These are phyloP conservation scores for Plasmodium falciparum DNA, from an alignment of 169 alveolate species.

Conservation along the genomic window DNA sequence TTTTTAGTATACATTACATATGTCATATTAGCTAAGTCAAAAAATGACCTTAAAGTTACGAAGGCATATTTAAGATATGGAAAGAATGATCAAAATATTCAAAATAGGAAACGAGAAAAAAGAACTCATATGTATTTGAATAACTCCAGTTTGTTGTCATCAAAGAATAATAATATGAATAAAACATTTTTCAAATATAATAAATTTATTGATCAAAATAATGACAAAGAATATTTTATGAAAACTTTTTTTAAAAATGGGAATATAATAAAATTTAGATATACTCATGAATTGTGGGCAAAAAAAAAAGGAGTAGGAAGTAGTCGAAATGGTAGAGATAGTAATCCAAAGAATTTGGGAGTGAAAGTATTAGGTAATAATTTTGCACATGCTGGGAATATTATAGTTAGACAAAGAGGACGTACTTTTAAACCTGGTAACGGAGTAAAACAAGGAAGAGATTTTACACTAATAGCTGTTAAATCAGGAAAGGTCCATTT, in stretches of 20 bases:
- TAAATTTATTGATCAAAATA: conserved; percentile 6
- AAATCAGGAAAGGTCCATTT: conserved; percentile 83
- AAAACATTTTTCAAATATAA: conserved; percentile 13
- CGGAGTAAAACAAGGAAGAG: conserved; percentile 87
- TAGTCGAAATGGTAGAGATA: conserved; percentile 91
- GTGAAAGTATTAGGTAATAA: conserved; percentile 87
- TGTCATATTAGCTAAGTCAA: conserved; percentile 25
- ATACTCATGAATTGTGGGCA: conserved; percentile 77
- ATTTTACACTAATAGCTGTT: conserved; percentile 81
- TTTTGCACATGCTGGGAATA: conserved; percentile 88
- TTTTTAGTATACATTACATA: conserved; percentile 18
- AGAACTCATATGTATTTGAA: background rate
- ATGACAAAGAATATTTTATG: conserved; percentile 29
- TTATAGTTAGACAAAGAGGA: conserved; percentile 91
- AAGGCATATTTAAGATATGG: conserved; percentile 26
- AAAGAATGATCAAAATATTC: background rate
- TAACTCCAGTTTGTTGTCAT: background rate
- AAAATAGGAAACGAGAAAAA: conserved; percentile 11
- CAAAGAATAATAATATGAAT: background rate
- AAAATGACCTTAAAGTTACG: background rate
- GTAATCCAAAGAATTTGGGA: conserved; percentile 89
- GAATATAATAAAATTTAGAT: conserved; percentile 19
- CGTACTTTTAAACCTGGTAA: conserved; percentile 89
- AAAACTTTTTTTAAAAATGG: background rate
- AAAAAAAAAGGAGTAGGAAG: conserved; percentile 91